Evolutionary conservation across 768 basidiomycete species (phyloP).

Genomic region (Mycena galericulata): DNA sequence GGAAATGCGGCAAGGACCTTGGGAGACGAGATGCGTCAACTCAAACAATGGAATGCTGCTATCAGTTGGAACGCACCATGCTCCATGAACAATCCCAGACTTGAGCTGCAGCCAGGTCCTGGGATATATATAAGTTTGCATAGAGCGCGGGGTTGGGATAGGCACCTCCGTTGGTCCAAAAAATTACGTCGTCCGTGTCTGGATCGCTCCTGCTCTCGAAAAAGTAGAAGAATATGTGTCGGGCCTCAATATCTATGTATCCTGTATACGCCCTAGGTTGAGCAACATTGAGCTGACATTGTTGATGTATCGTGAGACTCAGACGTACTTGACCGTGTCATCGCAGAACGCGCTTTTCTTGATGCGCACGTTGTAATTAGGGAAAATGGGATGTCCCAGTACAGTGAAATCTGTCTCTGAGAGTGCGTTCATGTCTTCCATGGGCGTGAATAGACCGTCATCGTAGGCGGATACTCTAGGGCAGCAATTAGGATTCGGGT

Average conservation of each 20-base stretch:
- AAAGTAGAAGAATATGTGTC: conserved; percentile 82
- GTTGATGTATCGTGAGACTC: not conserved
- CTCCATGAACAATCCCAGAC: conserved; percentile 80
- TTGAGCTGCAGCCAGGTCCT: conserved; percentile 58
- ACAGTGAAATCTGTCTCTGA: conserved; percentile 50
- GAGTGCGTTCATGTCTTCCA: conserved; percentile 35
- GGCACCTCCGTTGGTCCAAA: conserved; percentile 64
- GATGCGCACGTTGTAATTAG: conserved; percentile 54
- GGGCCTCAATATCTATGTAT: conserved; percentile 73
- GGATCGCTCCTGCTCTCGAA: conserved; percentile 78
- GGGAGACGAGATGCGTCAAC: not conserved
- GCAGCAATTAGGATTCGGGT: not conserved
- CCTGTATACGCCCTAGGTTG: conserved; percentile 66
- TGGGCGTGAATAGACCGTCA: conserved; percentile 32
- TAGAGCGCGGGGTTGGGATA: not conserved
- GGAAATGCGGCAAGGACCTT: conserved; percentile 77
- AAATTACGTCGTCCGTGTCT: conserved; percentile 69
- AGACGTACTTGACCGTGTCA: conserved; percentile 50
- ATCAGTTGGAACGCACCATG: conserved; percentile 50
- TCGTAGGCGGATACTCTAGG: conserved; percentile 28
- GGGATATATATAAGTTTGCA: not conserved
- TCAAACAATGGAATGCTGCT: not conserved
- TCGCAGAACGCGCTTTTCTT: conserved; percentile 56
- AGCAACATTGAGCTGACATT: not conserved
- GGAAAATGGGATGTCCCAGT: conserved; percentile 58